Conservation (phyloP, 2,329 filamentous ascomycete species). For the Pestalotiopsis fici region DNA sequence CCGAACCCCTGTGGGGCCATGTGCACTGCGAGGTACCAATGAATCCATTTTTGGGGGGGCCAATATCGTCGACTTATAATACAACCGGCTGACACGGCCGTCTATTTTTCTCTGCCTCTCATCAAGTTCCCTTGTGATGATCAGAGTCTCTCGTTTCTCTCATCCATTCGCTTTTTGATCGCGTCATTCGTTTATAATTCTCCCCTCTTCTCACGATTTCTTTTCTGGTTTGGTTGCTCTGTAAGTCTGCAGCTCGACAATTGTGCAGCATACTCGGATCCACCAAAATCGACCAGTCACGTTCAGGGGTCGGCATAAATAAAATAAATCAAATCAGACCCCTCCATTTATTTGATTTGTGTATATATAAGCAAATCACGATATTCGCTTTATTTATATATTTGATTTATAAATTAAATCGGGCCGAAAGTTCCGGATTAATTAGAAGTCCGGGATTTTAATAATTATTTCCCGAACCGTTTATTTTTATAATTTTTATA, state of each 20-base stretch:
- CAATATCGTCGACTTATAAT: not conserved
- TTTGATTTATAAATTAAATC: no score
- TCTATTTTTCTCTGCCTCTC: not conserved
- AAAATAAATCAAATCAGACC: no score
- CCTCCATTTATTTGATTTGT: no score
- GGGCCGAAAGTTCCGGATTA: no score
- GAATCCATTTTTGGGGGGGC: no score
- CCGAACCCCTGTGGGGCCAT: not conserved
- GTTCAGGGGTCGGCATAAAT: no score
- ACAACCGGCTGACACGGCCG: not conserved
- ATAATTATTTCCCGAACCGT: no score
- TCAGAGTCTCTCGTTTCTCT: not conserved
- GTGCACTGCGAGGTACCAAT: not conserved
- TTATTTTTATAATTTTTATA: no score
- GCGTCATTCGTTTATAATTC: not conserved
- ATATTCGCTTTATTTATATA: no score
- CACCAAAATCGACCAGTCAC: slow-evolving; percentile 7
- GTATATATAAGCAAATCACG: no score
- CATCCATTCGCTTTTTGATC: not conserved
- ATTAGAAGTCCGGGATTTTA: no score
- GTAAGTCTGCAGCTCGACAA: not conserved
- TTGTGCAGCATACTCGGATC: slow-evolving; percentile 3
- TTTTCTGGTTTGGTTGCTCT: not conserved
- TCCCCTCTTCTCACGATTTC: not conserved
- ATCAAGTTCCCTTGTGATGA: not conserved